Evolutionary conservation across 768 basidiomycete species (phyloP).

Genomic region (Boletus sp.): DNA sequence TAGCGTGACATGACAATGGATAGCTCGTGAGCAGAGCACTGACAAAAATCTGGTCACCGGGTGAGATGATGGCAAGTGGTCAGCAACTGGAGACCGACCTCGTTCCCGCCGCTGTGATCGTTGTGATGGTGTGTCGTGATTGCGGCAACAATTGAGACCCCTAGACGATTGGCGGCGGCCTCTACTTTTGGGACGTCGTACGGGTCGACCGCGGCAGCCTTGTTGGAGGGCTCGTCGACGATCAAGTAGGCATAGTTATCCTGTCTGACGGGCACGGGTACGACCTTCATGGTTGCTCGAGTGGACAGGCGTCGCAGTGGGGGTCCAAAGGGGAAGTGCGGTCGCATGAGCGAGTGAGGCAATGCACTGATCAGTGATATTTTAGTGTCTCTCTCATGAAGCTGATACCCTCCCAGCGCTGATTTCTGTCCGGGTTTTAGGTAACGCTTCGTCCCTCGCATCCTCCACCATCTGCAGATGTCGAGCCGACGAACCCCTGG

Average conservation of each 20-base stretch:
- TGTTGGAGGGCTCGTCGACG: constrained; percentile 61
- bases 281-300: constrained; percentile 55
- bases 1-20: constrained; percentile 12
- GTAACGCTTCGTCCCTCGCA: background rate
- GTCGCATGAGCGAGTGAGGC: constrained; percentile 17
- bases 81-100: constrained; percentile 40
- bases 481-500: background rate
- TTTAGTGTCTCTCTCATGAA: background rate
- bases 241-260: constrained; percentile 88
- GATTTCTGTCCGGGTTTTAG: background rate
- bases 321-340: constrained; percentile 12
- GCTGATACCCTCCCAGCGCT: constrained; percentile 1
- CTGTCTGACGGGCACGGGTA: constrained; percentile 72
- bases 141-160: constrained; percentile 63
- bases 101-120: constrained; percentile 88
- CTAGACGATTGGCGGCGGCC: constrained; percentile 56
- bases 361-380: constrained; percentile 17
- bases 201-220: constrained; percentile 78
- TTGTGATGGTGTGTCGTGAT: constrained; percentile 92
- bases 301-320: background rate
- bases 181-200: constrained; percentile 71
- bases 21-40: constrained; percentile 9
- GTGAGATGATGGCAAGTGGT: constrained; percentile 8
- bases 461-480: constrained; percentile 6
- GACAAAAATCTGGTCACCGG: constrained; percentile 28